Evolutionary conservation across 257 asterid genomes (phyloP).

Genomic region (Solanum appendiculatum): DNA sequence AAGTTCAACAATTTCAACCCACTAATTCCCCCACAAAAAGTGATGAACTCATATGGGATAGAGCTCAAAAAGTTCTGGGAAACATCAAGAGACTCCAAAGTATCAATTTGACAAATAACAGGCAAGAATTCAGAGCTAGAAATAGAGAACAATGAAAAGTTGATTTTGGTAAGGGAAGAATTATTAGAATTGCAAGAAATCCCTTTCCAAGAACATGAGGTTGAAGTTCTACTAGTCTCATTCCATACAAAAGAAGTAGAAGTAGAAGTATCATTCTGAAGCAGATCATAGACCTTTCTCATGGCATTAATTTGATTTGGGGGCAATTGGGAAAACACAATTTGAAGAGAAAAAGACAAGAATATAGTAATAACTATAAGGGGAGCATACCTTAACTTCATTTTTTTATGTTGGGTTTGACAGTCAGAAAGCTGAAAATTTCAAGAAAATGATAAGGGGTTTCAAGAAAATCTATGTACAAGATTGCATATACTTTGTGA

Average conservation of each 20-base stretch:
- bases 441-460: background rate
- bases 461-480: background rate
- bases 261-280: conserved; percentile 18
- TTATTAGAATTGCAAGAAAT: conserved; percentile 34
- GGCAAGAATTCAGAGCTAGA: conserved; percentile 53
- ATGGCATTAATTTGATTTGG: conserved; percentile 32
- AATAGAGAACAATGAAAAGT: conserved; percentile 25
- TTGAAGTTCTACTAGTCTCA: conserved; percentile 9
- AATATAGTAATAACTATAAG: background rate
- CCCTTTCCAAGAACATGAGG: conserved; percentile 73
- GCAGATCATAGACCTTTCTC: conserved; percentile 25
- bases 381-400: background rate
- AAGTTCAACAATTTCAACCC: conserved; percentile 3
- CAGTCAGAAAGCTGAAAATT: background rate
- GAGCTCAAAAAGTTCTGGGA: conserved; percentile 44
- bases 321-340: conserved; percentile 34
- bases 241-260: conserved; percentile 33
- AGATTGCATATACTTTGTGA: background rate
- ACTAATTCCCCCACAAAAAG: background rate
- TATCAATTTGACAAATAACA: conserved; percentile 33
- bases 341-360: conserved; percentile 5
- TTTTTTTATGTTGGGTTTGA: background rate
- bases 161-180: conserved; percentile 31
- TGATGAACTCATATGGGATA: conserved; percentile 35
- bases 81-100: conserved; percentile 51